These are phyloP conservation scores for Taphrina flavorubra DNA, from an alignment of 1,139 yeast species.

Conservation along the genomic window DNA sequence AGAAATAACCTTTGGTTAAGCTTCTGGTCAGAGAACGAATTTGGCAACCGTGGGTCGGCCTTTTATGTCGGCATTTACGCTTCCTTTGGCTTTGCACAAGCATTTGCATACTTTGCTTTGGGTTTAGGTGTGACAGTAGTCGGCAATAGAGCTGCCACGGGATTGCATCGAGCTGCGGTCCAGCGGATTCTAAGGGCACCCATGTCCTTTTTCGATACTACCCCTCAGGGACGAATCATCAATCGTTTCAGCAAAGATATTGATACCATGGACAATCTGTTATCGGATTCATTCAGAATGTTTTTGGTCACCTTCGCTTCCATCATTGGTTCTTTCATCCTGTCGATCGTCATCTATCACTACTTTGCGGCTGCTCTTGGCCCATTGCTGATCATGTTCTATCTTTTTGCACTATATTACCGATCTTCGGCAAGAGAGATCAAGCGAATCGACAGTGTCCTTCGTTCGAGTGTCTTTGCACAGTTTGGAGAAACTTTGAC, in stretches of 20 bases:
- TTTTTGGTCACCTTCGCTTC: slow-evolving; percentile 62
- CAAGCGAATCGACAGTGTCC: slow-evolving; percentile 77
- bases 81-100: slow-evolving; percentile 56
- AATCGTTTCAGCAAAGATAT: slow-evolving; percentile 78
- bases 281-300: slow-evolving; percentile 53
- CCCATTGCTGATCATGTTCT: slow-evolving; percentile 57
- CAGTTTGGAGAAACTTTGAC: slow-evolving; percentile 75
- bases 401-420: slow-evolving; percentile 64
- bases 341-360: slow-evolving; percentile 75
- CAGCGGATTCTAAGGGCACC: slow-evolving; percentile 74
- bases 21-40: slow-evolving; percentile 74
- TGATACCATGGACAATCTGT: slow-evolving; percentile 69
- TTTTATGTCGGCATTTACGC: slow-evolving; percentile 77
- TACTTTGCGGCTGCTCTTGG: slow-evolving; percentile 77
- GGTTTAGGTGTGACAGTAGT: slow-evolving; percentile 50
- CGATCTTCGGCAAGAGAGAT: slow-evolving; percentile 83
- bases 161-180: slow-evolving; percentile 59
- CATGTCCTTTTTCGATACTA: slow-evolving; percentile 68
- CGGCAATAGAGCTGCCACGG: slow-evolving; percentile 56
- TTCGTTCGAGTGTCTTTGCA: slow-evolving; percentile 77
- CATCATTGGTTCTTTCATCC: slow-evolving; percentile 66
- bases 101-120: slow-evolving; percentile 49
- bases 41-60: slow-evolving; percentile 56
- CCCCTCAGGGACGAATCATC: slow-evolving; percentile 73
- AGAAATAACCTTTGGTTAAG: slow-evolving; percentile 82